Conservation (phyloP, 169 alveolate species). For the Babesia ovis region DNA sequence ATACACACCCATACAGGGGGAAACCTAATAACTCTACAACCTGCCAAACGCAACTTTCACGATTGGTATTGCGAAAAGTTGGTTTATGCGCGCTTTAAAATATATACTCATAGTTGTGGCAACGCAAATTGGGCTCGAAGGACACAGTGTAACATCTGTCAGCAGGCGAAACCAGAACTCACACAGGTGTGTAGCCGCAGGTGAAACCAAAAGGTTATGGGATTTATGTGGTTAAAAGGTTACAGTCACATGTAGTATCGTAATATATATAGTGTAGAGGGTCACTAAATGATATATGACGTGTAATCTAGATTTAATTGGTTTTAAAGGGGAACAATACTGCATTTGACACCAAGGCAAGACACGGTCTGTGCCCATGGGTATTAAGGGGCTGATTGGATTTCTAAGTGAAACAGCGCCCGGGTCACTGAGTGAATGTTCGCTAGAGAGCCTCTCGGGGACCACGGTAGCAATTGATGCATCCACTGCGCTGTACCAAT, state of each 20-base stretch:
- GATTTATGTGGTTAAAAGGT: too few species aligned
- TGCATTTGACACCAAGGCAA: not conserved
- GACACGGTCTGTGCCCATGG: conserved; percentile 74
- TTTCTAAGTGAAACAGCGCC: conserved; percentile 90
- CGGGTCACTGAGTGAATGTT: conserved; percentile 73
- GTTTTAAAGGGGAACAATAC: too few species aligned
- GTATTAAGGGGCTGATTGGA: conserved; percentile 89
- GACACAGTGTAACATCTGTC: conserved; percentile 80
- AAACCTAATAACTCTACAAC: not conserved
- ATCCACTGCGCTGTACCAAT: conserved; percentile 93
- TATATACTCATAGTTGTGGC: conserved; percentile 70
- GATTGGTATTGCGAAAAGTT: conserved; percentile 84
- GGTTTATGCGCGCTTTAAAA: not conserved
- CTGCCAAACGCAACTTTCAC: conserved; percentile 57
- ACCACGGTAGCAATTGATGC: conserved; percentile 93
- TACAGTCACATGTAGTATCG: too few species aligned
- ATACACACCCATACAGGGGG: not conserved
- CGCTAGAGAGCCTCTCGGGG: conserved; percentile 83
- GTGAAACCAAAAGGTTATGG: too few species aligned
- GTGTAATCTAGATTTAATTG: too few species aligned
- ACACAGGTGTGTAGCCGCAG: conserved; percentile 8
- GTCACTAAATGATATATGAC: too few species aligned
- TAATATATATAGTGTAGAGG: too few species aligned
- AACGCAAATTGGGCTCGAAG: conserved; percentile 85
- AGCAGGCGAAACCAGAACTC: conserved; percentile 33